Conservation (phyloP, 2,329 filamentous ascomycete species). For the Monosporascus sp. region DNA sequence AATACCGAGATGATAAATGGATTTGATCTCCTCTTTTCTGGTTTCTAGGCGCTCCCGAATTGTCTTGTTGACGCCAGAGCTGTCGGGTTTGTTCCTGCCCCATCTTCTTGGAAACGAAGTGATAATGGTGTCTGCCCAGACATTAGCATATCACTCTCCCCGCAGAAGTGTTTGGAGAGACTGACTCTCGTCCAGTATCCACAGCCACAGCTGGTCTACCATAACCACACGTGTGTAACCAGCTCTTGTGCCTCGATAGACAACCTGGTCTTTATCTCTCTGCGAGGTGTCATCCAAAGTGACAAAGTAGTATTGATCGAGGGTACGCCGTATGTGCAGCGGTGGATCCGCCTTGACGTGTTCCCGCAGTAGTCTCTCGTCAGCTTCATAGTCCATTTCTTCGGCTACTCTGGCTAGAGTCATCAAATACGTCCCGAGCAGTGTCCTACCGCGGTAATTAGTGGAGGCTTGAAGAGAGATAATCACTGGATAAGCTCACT, state of each 20-base stretch:
- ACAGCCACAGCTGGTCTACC: conserved; percentile 15
- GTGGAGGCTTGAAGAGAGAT: not conserved
- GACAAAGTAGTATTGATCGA: conserved; percentile 26
- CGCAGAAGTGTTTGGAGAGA: too few species aligned
- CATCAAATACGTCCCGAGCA: conserved; percentile 25
- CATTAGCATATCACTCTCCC: not conserved
- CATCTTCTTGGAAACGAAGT: conserved; percentile 33
- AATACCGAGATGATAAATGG: conserved; percentile 19
- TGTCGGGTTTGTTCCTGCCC: conserved; percentile 31
- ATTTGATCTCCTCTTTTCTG: conserved; percentile 15
- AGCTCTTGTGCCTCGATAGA: conserved; percentile 9
- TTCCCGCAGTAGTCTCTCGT: conserved; percentile 27
- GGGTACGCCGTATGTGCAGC: conserved; percentile 21
- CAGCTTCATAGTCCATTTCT: conserved; percentile 29
- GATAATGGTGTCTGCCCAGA: conserved; percentile 29
- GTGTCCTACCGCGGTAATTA: not conserved
- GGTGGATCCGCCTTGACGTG: conserved; percentile 22
- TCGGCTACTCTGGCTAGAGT: conserved; percentile 30
- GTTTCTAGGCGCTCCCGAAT: conserved; percentile 21
- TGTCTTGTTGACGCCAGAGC: conserved; percentile 29
- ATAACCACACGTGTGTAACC: conserved; percentile 5
- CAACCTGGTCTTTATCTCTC: conserved; percentile 15
- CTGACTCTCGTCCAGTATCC: conserved; percentile 10
- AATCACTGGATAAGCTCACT: not conserved
- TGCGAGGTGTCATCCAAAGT: conserved; percentile 21